Percentiles rank a stretch among this genome's conserved stretches.
Evolutionary conservation across 1,284 basidiomycete species (phyloP).

Genomic region (Marasmius tenuissimus): DNA sequence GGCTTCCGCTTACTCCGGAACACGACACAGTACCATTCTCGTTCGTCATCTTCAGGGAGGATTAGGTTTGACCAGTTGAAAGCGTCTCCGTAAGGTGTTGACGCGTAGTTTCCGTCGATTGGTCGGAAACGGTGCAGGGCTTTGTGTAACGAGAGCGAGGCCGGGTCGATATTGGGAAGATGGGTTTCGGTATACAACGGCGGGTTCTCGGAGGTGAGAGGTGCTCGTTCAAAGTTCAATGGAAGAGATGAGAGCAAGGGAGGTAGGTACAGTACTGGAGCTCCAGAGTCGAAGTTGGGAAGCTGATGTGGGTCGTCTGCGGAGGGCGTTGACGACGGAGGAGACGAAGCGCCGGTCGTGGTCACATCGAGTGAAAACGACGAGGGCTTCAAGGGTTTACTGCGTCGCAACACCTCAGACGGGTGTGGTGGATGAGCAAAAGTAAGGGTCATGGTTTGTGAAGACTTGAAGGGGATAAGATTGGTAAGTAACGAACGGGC

Average conservation of each 20-base stretch:
- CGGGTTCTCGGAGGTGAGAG: conserved; percentile 28
- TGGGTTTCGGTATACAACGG: conserved; percentile 68
- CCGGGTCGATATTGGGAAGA: conserved; percentile 80
- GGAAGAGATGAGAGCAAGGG: conserved; percentile 77
- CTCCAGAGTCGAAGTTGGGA: conserved; percentile 50
- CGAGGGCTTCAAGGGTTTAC: not conserved
- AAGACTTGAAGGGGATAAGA: not conserved
- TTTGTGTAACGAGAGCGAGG: conserved; percentile 82
- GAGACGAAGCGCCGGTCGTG: not conserved
- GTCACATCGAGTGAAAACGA: conserved; percentile 2
- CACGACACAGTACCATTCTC: conserved; percentile 90
- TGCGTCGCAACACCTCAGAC: conserved; percentile 14
- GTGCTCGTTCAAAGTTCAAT: conserved; percentile 28
- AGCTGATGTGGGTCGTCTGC: conserved; percentile 56
- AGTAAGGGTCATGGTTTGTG: conserved; percentile 28
- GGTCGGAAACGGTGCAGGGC: conserved; percentile 80
- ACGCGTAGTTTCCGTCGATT: conserved; percentile 60
- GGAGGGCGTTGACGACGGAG: not conserved
- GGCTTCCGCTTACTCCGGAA: conserved; percentile 80
- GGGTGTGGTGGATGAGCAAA: conserved; percentile 31
- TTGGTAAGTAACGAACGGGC: not conserved
- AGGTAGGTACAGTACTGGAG: conserved; percentile 71
- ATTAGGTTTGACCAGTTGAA: conserved; percentile 86
- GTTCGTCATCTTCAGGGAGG: conserved; percentile 66
- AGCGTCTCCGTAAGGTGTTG: conserved; percentile 62